Evolutionary conservation across 2,329 filamentous ascomycete genomes (phyloP).

Genomic region (Cordyceps javanica): DNA sequence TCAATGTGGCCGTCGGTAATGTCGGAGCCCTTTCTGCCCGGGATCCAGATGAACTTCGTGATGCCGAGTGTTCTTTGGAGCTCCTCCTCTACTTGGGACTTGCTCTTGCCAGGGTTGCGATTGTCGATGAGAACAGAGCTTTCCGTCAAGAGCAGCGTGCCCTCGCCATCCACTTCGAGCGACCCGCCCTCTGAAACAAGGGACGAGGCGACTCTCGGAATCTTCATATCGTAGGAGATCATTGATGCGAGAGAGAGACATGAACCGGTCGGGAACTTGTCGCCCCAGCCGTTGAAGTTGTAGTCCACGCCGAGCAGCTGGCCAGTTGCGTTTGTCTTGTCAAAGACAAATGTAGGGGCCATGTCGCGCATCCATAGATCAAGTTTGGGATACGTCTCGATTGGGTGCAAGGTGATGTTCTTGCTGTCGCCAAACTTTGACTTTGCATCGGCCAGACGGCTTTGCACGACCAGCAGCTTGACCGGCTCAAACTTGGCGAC

Average conservation of each 20-base stretch:
- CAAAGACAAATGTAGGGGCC: background rate
- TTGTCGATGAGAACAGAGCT: slow-evolving; percentile 24
- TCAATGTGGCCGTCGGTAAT: slow-evolving; percentile 25
- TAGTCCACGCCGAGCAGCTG: background rate
- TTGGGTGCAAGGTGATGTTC: background rate
- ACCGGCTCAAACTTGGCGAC: slow-evolving; percentile 22
- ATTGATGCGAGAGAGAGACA: background rate
- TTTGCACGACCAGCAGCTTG: slow-evolving; percentile 15
- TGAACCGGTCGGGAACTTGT: background rate
- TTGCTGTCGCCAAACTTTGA: slow-evolving; percentile 1
- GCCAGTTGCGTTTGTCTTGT: background rate
- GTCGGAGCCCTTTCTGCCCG: slow-evolving; percentile 18
- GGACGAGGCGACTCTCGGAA: background rate
- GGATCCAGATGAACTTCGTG: slow-evolving; percentile 23
- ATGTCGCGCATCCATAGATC: background rate
- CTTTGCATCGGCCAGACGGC: slow-evolving; percentile 13
- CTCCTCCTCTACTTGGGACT: slow-evolving; percentile 18
- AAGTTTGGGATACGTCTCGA: background rate
- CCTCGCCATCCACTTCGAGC: slow-evolving; percentile 3
- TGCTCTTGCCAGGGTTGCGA: slow-evolving; percentile 19
- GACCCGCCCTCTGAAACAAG: slow-evolving; percentile 21
- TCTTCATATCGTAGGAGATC: background rate
- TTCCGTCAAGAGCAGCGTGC: slow-evolving; percentile 22
- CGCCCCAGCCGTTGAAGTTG: background rate
- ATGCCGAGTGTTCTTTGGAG: slow-evolving; percentile 19